These are phyloP conservation scores for Gossypium anomalum DNA, from an alignment of 345 rosid species.

Conservation along the genomic window DNA sequence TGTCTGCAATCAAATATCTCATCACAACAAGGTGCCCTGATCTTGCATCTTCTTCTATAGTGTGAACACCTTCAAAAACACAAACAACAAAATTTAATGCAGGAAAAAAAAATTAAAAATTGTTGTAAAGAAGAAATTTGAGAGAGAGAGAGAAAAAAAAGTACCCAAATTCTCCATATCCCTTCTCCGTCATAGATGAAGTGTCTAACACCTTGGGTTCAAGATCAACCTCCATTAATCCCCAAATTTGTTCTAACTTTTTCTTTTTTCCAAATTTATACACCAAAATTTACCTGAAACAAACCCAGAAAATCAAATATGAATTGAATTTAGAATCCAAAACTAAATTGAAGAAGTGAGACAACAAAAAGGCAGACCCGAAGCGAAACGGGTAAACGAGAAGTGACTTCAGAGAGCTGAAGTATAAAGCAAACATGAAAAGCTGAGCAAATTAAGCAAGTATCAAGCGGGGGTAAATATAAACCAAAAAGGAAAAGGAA, in stretches of 20 bases:
- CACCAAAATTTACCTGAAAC: constrained; percentile 3
- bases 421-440: background rate
- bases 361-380: constrained; percentile 2
- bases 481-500: background rate
- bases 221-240: background rate
- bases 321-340: background rate
- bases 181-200: constrained; percentile 5
- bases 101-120: background rate
- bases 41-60: constrained; percentile 78
- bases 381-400: constrained; percentile 7
- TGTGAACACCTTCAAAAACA: constrained; percentile 58
- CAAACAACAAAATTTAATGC: background rate
- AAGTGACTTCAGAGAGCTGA: background rate
- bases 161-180: constrained; percentile 7
- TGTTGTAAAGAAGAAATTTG: background rate
- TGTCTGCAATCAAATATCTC: constrained; percentile 81
- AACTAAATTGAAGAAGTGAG: no score
- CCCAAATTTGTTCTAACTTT: background rate
- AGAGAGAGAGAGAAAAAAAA: background rate
- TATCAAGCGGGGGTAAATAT: background rate
- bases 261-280: background rate
- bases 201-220: background rate
- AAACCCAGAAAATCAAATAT: no score
- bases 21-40: constrained; percentile 81
- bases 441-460: background rate